Base-by-base conservation (phyloP, 805 yeast species). In the Kuraishia ogatae region DNA sequence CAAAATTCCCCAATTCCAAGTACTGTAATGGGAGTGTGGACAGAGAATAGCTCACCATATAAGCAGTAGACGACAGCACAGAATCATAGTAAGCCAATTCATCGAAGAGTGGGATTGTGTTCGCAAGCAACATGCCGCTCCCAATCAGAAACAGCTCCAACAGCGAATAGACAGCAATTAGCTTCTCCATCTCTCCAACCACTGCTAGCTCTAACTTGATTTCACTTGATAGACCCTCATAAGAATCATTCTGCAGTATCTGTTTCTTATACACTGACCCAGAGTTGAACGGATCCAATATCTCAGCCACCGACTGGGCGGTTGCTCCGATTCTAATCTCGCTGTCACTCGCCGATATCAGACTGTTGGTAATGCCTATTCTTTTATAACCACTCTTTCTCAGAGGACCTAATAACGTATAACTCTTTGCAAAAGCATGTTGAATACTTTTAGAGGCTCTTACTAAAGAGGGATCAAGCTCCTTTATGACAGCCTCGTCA, bases 71-170 rank as follows among this genome's bases (percentile, higher is more conserved):
- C 13, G 69, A 60, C 2, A 70, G 60, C 0, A 74, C 62, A 1
- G 65, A 53, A 26, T 79, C 79, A 72, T 77, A 81, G 61, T 80
- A 82, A 35, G 66, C 66, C n/a, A 79, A 59, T 58, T 77, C 79
- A 48, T 73, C 74, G 22, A 67, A 57, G 15, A 79, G 59, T 8
- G 79, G 76, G 3, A 78, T 58, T 1, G 84, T 78, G 17, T 68
- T 65, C 6, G 62, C 61, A 46, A 81, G 61, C 26, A 80, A 60
- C 1, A 64, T 58, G 28, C 72, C 59, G 28, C 64, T 59, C 4
- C 60, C 50, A 1, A 54, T 39, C 1, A 63, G 49, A 13, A 60
- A 53, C 8, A 62, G 48, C 15, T 62, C 54, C 4, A 66, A 53
- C 3, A 62, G 51, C 2, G 65, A 55, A 49, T 66, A 66, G 1